Conservation (phyloP, 441 rosid genomes). For the Erodium moschatum region DNA sequence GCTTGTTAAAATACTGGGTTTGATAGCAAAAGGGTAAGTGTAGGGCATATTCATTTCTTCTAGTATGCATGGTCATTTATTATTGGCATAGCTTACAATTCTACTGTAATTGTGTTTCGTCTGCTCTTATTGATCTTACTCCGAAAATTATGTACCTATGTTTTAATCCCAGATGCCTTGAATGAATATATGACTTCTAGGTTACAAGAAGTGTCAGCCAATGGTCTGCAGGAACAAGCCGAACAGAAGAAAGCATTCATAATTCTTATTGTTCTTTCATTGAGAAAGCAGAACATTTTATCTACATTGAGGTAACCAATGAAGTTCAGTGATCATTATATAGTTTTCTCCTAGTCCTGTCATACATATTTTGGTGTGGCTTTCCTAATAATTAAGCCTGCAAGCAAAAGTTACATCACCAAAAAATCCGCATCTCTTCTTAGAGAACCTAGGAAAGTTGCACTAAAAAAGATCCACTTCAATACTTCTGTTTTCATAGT, state of each 20-base stretch:
- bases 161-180: background rate
- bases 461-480: background rate
- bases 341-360: background rate
- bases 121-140: background rate
- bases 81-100: background rate
- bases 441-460: background rate
- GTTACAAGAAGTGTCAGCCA: constrained; percentile 59
- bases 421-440: background rate
- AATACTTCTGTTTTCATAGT: background rate
- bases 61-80: background rate
- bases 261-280: constrained; percentile 76
- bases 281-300: constrained; percentile 83
- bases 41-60: background rate
- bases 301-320: constrained; percentile 80
- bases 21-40: background rate
- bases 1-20: background rate
- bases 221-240: constrained; percentile 77
- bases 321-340: background rate
- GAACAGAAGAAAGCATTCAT: constrained; percentile 90
- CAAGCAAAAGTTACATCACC: background rate
- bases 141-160: background rate
- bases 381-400: background rate
- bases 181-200: constrained; percentile 17
- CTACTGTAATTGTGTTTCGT: background rate
- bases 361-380: background rate